phyloP scores from a whole-genome alignment of 2,329 filamentous ascomycete genomes.

The Balansia obtecta region DNA sequence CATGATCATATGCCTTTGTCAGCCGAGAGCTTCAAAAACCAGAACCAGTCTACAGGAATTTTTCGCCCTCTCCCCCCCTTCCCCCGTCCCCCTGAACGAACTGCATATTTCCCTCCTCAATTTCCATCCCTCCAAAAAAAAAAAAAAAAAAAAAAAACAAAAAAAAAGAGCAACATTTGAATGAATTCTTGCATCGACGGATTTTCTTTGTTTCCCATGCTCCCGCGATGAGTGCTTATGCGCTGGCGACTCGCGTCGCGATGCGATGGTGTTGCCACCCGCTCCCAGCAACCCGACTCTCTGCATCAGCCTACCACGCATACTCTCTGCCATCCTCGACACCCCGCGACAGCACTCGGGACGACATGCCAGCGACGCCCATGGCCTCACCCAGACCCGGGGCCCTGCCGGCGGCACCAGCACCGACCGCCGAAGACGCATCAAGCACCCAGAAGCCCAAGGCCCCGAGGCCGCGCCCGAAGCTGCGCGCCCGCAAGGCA shows the following conservation, averaged over 20 bases:
- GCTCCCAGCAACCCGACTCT: constrained; percentile 22
- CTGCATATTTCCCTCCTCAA: not conserved
- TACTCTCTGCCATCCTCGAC: constrained; percentile 35
- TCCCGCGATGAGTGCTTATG: constrained; percentile 30
- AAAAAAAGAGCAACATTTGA: too few relatives aligned
- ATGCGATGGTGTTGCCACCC: constrained; percentile 27
- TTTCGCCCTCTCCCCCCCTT: too few relatives aligned
- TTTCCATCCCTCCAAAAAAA: too few relatives aligned
- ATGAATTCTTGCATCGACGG: not conserved
- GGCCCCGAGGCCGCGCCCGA: constrained; percentile 25
- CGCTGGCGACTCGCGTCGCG: constrained; percentile 27
- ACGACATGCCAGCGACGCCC: constrained; percentile 33
- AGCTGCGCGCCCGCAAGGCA: constrained; percentile 61
- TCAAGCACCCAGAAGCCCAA: constrained; percentile 43
- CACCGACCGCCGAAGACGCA: not conserved
- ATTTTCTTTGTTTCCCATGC: constrained; percentile 11
- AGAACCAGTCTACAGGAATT: not conserved
- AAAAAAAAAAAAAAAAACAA: too few relatives aligned
- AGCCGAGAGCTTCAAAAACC: constrained; percentile 1
- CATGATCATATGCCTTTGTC: not conserved
- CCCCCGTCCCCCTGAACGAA: not conserved
- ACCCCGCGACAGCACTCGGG: constrained; percentile 28
- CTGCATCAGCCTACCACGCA: constrained; percentile 33
- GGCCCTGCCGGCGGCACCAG: constrained; percentile 22
- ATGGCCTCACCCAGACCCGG: constrained; percentile 32